Evolutionary conservation across 169 alveolate species (phyloP).

Genomic region (Plasmodium ovale): DNA sequence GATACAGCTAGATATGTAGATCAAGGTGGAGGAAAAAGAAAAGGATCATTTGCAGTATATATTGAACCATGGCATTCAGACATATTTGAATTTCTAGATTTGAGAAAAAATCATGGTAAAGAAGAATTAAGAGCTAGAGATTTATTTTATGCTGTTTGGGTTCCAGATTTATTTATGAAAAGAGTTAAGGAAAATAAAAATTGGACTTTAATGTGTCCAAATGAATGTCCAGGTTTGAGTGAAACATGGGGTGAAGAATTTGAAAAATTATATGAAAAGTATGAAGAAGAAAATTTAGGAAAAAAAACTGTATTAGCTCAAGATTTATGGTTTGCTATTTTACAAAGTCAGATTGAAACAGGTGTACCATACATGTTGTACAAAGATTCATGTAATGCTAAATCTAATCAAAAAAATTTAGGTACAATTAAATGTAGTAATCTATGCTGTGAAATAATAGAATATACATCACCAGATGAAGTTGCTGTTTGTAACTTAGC

Average conservation of each 20-base stretch:
- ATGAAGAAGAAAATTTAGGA: conserved; percentile 93
- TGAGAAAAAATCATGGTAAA: conserved; percentile 97
- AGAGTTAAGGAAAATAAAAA: conserved; percentile 95
- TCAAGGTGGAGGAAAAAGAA: conserved; percentile 98
- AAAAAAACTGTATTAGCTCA: conserved; percentile 97
- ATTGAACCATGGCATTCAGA: conserved; percentile 99
- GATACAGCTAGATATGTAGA: conserved; percentile 96
- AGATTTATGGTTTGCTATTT: conserved; percentile 96
- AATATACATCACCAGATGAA: conserved; percentile 97
- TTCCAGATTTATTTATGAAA: conserved; percentile 98
- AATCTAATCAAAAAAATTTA: conserved; percentile 96
- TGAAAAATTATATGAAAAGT: conserved; percentile 91
- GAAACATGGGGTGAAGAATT: conserved; percentile 97
- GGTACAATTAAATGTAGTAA: conserved; percentile 98
- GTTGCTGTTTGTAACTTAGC: conserved; percentile 99
- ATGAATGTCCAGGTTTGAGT: conserved; percentile 97
- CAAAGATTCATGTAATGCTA: conserved; percentile 95
- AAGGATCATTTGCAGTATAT: conserved; percentile 98
- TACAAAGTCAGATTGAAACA: conserved; percentile 98
- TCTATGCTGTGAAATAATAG: conserved; percentile 97
- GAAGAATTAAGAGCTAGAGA: conserved; percentile 99
- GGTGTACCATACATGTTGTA: conserved; percentile 99
- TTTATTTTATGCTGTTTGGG: conserved; percentile 98
- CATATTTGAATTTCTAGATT: conserved; percentile 94
- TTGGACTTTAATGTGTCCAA: conserved; percentile 99